Evolutionary conservation across 2,329 filamentous ascomycete genomes (phyloP).

Genomic region (Geoglossum cookeanum): DNA sequence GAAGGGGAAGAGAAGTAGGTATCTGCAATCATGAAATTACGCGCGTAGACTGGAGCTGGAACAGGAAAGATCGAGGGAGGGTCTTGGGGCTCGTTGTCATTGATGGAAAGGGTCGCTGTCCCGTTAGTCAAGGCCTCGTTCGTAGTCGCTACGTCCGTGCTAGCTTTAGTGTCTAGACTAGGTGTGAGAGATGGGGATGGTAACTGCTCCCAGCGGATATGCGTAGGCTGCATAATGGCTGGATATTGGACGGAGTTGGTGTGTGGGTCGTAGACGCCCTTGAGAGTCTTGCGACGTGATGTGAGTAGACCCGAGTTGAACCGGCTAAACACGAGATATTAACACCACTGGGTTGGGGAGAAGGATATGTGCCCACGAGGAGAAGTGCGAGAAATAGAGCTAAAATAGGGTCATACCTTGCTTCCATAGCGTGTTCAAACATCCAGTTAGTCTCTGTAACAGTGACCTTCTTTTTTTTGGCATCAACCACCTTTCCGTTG

Average conservation of each 20-base stretch:
- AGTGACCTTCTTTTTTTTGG: conserved; percentile 68
- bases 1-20: conserved; percentile 38
- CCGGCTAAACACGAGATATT: conserved; percentile 31
- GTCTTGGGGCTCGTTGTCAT: conserved; percentile 5
- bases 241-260: conserved; percentile 86
- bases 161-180: conserved; percentile 1
- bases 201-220: conserved; percentile 63
- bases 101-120: background rate
- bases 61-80: conserved; percentile 27
- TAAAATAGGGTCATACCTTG: conserved; percentile 40
- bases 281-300: conserved; percentile 46
- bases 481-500: conserved; percentile 52
- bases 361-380: background rate
- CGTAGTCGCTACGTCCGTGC: background rate
- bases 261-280: conserved; percentile 80
- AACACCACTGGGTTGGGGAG: background rate
- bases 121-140: background rate
- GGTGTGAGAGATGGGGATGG: conserved; percentile 19
- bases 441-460: conserved; percentile 95
- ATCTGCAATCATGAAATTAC: conserved; percentile 44
- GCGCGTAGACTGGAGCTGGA: conserved; percentile 37
- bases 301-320: conserved; percentile 64
- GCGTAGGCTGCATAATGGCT: conserved; percentile 72
- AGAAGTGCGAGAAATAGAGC: conserved; percentile 7
- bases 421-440: conserved; percentile 78